Percentiles rank a stretch among this genome's conserved stretches.
phyloP scores from a whole-genome alignment of 2,329 filamentous ascomycete genomes.

The Trichoderma sp. region DNA sequence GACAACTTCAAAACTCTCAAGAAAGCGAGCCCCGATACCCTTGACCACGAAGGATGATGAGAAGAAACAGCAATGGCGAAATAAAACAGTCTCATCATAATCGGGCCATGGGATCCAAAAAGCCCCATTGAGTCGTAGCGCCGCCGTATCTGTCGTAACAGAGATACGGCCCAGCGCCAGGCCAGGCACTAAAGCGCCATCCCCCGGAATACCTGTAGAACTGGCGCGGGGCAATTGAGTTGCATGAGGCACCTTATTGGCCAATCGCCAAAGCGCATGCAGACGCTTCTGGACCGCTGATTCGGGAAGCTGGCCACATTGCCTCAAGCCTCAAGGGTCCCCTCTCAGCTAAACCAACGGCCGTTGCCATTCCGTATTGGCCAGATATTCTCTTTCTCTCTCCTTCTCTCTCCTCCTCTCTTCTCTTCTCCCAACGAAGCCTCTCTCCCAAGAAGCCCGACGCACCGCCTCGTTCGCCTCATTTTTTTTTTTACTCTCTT shows the following conservation, averaged over 20 bases:
- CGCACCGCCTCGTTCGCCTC: background rate
- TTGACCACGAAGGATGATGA: background rate
- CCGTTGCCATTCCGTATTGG: background rate
- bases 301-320: constrained; percentile 24
- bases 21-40: background rate
- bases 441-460: background rate
- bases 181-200: background rate
- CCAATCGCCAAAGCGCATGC: constrained; percentile 10
- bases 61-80: background rate
- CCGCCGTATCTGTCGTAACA: background rate
- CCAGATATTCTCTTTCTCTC: background rate
- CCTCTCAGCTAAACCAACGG: background rate
- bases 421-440: background rate
- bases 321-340: background rate
- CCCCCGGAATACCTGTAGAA: background rate
- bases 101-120: constrained; percentile 6
- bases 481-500: background rate
- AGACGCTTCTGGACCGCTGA: background rate
- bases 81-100: constrained; percentile 7
- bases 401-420: background rate
- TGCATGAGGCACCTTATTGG: background rate
- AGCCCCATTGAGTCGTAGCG: background rate
- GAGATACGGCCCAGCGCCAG: background rate
- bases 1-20: background rate
- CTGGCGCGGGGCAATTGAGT: constrained; percentile 6